A percentile compares a stretch with the other conserved stretches of the same genome.
phyloP scores from a whole-genome alignment of 192 early-diverging fungal genomes.

The Phlyctochytrium planicorne region DNA sequence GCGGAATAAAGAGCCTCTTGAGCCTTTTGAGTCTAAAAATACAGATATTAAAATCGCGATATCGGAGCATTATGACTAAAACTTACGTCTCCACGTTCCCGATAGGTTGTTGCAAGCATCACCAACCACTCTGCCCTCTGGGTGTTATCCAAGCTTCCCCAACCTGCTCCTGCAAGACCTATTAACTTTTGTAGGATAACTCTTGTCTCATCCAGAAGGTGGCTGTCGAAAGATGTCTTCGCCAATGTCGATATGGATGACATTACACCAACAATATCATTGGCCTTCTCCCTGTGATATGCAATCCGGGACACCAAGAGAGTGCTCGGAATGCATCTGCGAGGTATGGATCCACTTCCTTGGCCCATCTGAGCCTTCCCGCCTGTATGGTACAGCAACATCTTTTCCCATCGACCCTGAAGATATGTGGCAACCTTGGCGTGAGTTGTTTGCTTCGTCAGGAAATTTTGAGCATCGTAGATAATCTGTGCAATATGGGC shows the following conservation, averaged over 20 bases:
- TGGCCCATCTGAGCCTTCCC: neutral
- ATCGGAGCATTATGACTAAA: neutral
- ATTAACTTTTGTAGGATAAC: neutral
- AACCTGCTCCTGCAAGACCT: neutral
- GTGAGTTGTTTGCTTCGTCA: neutral
- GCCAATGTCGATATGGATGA: neutral
- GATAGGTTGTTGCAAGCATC: neutral
- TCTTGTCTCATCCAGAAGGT: neutral
- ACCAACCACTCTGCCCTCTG: conserved; percentile 1
- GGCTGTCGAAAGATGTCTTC: neutral
- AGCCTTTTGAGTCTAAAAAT: neutral
- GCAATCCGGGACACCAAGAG: neutral
- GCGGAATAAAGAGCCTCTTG: neutral
- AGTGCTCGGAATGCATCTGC: no score
- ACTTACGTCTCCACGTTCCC: neutral
- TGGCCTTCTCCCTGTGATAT: neutral
- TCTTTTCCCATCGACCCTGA: neutral
- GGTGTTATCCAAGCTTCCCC: neutral
- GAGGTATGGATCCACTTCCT: neutral
- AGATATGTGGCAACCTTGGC: neutral
- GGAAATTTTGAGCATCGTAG: neutral
- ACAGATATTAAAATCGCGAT: neutral
- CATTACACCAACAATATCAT: neutral
- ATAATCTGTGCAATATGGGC: neutral
- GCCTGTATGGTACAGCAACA: neutral